phyloP scores from a whole-genome alignment of 1,284 basidiomycete species.

The Cutaneotrichosporon cutaneum region DNA sequence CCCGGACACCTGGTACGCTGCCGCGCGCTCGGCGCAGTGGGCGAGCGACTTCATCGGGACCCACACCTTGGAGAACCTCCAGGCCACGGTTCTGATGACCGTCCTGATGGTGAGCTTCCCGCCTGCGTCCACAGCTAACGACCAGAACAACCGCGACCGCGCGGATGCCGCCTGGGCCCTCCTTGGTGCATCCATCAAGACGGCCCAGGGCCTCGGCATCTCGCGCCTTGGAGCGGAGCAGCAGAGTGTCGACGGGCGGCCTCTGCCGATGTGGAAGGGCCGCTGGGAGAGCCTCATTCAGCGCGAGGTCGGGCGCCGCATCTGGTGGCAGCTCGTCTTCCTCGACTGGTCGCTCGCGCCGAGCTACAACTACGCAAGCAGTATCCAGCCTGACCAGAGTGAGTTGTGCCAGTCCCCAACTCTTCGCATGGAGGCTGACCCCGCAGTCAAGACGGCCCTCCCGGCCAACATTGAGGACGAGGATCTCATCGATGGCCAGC shows the following conservation, averaged over 20 bases:
- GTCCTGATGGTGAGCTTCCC: slow-evolving; percentile 46
- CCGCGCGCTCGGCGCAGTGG: slow-evolving; percentile 45
- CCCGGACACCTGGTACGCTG: slow-evolving; percentile 49
- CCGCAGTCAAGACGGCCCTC: slow-evolving; percentile 48
- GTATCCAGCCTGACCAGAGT: slow-evolving; percentile 54
- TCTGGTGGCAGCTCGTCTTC: slow-evolving; percentile 55
- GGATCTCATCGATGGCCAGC: slow-evolving; percentile 52
- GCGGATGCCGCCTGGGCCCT: slow-evolving; percentile 54
- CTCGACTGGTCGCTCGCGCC: slow-evolving; percentile 53
- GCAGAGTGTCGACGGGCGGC: slow-evolving; percentile 43
- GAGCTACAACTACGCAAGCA: slow-evolving; percentile 50
- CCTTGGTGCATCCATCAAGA: slow-evolving; percentile 54
- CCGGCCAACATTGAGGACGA: slow-evolving; percentile 54
- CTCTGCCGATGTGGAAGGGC: slow-evolving; percentile 51
- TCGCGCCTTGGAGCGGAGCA: slow-evolving; percentile 53
- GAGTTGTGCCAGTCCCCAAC: slow-evolving; percentile 15
- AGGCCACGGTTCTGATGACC: slow-evolving; percentile 48
- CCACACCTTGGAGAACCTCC: slow-evolving; percentile 50
- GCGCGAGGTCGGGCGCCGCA: slow-evolving; percentile 51
- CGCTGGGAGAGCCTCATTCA: slow-evolving; percentile 53
- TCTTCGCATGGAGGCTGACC: background rate
- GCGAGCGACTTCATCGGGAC: slow-evolving; percentile 51
- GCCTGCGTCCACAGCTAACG: background rate
- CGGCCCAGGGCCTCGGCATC: slow-evolving; percentile 54
- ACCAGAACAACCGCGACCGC: slow-evolving; percentile 51